Conservation (phyloP, 345 rosid genomes). For the Gossypium raimondii region DNA sequence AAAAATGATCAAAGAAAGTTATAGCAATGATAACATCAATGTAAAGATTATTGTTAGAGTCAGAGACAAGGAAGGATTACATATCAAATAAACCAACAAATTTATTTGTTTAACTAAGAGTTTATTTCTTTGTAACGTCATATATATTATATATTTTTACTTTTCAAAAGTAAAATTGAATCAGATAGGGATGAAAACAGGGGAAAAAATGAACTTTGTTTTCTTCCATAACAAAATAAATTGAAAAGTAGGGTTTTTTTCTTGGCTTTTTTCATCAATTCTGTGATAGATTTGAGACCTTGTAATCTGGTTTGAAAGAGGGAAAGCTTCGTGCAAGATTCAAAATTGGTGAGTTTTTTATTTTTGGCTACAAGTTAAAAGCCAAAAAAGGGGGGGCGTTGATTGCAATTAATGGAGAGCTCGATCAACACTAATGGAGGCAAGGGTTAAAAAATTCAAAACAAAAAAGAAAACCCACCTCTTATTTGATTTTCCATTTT, state of each 20-base stretch:
- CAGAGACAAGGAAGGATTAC: neutral
- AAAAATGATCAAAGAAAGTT: neutral
- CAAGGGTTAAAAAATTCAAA: neutral
- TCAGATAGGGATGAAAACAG: neutral
- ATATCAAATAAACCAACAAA: neutral
- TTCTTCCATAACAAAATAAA: neutral
- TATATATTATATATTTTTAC: neutral
- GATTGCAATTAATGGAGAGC: neutral
- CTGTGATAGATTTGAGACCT: neutral
- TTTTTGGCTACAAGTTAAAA: neutral
- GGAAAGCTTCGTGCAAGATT: neutral
- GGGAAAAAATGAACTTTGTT: neutral
- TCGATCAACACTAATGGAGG: neutral
- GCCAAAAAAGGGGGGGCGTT: neutral
- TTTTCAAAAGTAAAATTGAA: neutral
- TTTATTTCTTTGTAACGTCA: neutral
- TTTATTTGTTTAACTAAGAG: neutral
- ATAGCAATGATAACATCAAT: neutral
- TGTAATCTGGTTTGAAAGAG: neutral
- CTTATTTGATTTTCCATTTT: neutral
- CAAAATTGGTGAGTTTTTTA: neutral
- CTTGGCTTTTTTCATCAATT: neutral
- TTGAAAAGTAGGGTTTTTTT: neutral
- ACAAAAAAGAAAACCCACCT: neutral
- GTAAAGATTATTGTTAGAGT: neutral